Base-by-base conservation (phyloP, 208 protist genomes). In the Acanthamoeba quina region DNA sequence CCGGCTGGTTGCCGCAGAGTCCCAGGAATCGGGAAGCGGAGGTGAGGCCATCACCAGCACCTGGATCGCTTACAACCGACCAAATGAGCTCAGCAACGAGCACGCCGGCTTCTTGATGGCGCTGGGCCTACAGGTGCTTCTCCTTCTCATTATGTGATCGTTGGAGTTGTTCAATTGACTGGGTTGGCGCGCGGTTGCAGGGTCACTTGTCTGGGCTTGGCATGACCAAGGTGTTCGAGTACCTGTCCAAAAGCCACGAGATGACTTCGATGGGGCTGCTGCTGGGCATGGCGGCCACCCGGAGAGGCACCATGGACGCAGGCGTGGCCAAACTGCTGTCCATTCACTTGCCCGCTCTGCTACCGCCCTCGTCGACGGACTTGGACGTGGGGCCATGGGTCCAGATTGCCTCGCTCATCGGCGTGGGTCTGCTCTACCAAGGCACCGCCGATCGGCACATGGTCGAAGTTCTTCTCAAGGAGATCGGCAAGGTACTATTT, bases 371-470 rank as follows among this genome's bases (percentile, higher is more conserved):
- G 13, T 98, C 96, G 15, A 96, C 94, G 19, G 97, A 98, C 66
- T 72, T 98, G 13, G 97, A 98, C 17, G 92, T 98, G 21, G 70
- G 95, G 34, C 68, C 90, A 3, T 41, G 47, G 34, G 96, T 98
- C 5, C 97, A 98, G 80, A 96, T 94, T 13, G 96, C 97, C 10
- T 95, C 98, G 13, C 52, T 98, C 0, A 29, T 98, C 6, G 97
- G 97, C 47, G 82, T 98, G 19, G 98, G 98, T 15, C 95, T 98
- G n/a, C 93, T 98, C 5, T 98, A 98, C 94, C 37, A 95, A 41
- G 94, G 62, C 26, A 97, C 90, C 1, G 62, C 58, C 1, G 91
- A 98, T 94, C 60, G 97, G 21, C 85, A 97, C 49, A 97, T 98
- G 94, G 93, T 94, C 11, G 97, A 98, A 76, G 95, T 98, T 11